Evolutionary conservation across 2,329 filamentous ascomycete genomes (phyloP).

Genomic region (Metarhizium rileyi): DNA sequence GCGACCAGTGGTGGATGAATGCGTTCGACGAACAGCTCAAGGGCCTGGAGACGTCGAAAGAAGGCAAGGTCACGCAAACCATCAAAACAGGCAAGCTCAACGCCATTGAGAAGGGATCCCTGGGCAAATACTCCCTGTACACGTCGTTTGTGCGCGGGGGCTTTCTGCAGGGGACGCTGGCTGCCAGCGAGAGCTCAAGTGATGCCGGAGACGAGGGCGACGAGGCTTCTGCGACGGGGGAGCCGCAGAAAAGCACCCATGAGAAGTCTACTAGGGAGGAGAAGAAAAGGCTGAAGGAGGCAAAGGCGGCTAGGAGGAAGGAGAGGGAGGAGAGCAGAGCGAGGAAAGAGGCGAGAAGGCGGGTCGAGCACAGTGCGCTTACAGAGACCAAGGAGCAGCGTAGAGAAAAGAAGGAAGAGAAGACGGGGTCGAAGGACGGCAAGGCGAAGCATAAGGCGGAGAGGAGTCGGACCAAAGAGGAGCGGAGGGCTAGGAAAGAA

Average conservation of each 20-base stretch:
- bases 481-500: conserved; percentile 35
- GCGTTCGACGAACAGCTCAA: conserved; percentile 88
- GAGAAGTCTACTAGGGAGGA: not conserved
- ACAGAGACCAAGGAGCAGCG: conserved; percentile 33
- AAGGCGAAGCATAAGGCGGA: conserved; percentile 14
- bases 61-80: conserved; percentile 47
- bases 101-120: conserved; percentile 42
- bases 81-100: conserved; percentile 44
- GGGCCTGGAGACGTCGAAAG: conserved; percentile 56
- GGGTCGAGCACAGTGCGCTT: conserved; percentile 1
- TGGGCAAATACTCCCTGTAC: conserved; percentile 59
- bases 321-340: conserved; percentile 3
- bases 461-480: conserved; percentile 23
- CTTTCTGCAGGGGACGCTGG: conserved; percentile 61
- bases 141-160: conserved; percentile 79
- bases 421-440: conserved; percentile 19
- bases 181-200: conserved; percentile 14
- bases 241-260: conserved; percentile 17
- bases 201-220: conserved; percentile 17
- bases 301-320: conserved; percentile 16
- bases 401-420: conserved; percentile 25
- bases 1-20: conserved; percentile 94
- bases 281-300: conserved; percentile 7
- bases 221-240: conserved; percentile 15
- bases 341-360: conserved; percentile 15